phyloP scores from a whole-genome alignment of 2,329 filamentous ascomycete genomes.

The Cytospora mali region DNA sequence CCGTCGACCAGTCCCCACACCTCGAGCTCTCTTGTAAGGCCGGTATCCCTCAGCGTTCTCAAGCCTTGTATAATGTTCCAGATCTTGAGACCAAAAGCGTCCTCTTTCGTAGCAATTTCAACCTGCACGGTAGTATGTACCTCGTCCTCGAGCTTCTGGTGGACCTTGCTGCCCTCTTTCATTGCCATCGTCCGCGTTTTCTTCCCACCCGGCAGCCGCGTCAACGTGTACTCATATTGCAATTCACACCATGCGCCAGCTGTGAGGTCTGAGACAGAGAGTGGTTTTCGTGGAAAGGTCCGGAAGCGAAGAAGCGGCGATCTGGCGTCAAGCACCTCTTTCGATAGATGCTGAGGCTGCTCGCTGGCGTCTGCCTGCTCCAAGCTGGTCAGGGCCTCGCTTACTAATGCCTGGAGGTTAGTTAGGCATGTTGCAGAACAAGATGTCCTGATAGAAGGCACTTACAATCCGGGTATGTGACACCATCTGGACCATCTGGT shows the following conservation, averaged over 20 bases:
- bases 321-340: conserved; percentile 37
- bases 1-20: conserved; percentile 85
- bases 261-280: conserved; percentile 86
- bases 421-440: conserved; percentile 53
- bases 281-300: conserved; percentile 71
- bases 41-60: conserved; percentile 69
- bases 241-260: conserved; percentile 95
- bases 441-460: conserved; percentile 25
- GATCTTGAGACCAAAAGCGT: conserved; percentile 77
- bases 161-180: conserved; percentile 78
- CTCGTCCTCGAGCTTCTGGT: conserved; percentile 82
- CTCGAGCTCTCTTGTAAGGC: conserved; percentile 74
- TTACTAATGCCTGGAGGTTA: conserved; percentile 66
- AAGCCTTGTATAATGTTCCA: conserved; percentile 93
- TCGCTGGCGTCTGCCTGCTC: conserved; percentile 24
- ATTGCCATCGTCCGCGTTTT: conserved; percentile 80
- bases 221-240: conserved; percentile 88
- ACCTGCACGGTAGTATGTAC: conserved; percentile 78
- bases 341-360: conserved; percentile 30
- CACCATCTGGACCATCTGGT: conserved; percentile 34
- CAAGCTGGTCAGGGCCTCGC: conserved; percentile 42
- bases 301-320: conserved; percentile 79
- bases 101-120: conserved; percentile 73
- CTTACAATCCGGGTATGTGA: conserved; percentile 59
- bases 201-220: conserved; percentile 68